A percentile compares a stretch with the other conserved stretches of the same genome.
These are phyloP conservation scores for Drechslerella stenobrocha DNA, from an alignment of 2,329 filamentous ascomycete genomes.

Conservation along the genomic window DNA sequence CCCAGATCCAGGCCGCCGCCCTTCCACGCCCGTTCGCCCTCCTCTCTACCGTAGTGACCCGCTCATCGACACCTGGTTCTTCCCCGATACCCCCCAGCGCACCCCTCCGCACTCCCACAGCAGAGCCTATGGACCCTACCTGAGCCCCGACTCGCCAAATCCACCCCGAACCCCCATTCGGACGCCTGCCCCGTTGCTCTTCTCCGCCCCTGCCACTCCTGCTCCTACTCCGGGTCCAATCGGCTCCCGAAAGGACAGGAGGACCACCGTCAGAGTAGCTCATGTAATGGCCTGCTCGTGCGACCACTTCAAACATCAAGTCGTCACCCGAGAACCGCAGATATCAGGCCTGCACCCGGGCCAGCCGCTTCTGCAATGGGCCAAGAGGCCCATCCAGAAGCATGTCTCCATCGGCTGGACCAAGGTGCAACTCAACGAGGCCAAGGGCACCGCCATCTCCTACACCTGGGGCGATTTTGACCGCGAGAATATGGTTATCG, in stretches of 20 bases:
- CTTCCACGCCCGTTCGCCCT: constrained; percentile 33
- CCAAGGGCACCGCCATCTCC: constrained; percentile 31
- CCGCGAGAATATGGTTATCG: constrained; percentile 38
- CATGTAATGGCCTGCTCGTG: constrained; percentile 24
- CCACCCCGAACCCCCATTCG: constrained; percentile 23
- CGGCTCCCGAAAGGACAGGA: constrained; percentile 34
- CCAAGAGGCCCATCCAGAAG: constrained; percentile 34
- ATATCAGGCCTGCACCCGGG: constrained; percentile 44
- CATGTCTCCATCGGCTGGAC: constrained; percentile 38
- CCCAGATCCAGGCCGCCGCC: constrained; percentile 15
- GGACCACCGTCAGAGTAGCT: constrained; percentile 35
- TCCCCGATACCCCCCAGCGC: constrained; percentile 35
- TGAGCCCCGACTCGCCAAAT: constrained; percentile 17
- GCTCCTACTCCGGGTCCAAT: constrained; percentile 37
- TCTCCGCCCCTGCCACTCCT: constrained; percentile 37
- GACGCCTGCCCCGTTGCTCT: constrained; percentile 32
- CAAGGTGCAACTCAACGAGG: constrained; percentile 34
- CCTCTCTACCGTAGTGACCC: constrained; percentile 30
- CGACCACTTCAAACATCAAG: constrained; percentile 37
- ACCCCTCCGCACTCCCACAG: constrained; percentile 30
- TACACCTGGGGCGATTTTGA: constrained; percentile 47
- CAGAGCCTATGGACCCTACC: constrained; percentile 28
- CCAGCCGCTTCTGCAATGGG: constrained; percentile 45
- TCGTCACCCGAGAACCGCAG: constrained; percentile 36
- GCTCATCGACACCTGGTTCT: constrained; percentile 8